Percentiles rank a stretch among this genome's conserved stretches.
phyloP scores from a whole-genome alignment of 2,329 filamentous ascomycete genomes.

The Colletotrichum sp. region DNA sequence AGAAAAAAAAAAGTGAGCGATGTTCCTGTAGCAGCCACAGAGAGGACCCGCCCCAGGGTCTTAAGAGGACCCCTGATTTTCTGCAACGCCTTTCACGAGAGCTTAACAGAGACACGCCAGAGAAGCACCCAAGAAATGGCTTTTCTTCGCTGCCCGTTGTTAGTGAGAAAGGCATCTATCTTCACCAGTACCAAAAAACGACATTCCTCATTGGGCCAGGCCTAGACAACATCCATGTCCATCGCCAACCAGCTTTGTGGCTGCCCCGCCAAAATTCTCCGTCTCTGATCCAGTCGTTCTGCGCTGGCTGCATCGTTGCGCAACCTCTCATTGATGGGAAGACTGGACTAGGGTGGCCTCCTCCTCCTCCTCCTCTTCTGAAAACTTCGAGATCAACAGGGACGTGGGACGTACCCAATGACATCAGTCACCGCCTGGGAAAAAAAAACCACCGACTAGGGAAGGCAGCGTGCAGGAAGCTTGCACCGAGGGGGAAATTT shows the following conservation, averaged over 20 bases:
- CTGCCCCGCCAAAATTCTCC: constrained; percentile 4
- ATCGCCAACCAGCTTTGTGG: neutral
- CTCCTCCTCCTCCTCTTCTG: neutral
- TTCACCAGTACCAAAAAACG: neutral
- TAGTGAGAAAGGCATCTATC: neutral
- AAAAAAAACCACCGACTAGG: neutral
- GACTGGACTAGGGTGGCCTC: neutral
- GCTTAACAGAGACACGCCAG: neutral
- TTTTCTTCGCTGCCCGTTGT: neutral
- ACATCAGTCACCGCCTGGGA: constrained; percentile 12
- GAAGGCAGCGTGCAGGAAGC: neutral
- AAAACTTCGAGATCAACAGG: constrained; percentile 18
- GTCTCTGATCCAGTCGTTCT: neutral
- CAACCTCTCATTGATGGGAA: neutral
- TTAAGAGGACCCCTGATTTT: neutral
- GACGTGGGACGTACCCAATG: constrained; percentile 13
- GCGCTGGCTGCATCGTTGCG: neutral
- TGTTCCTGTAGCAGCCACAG: neutral
- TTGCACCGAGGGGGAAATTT: neutral
- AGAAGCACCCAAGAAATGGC: neutral
- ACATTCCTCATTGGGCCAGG: neutral
- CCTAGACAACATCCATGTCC: neutral
- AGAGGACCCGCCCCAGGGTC: neutral
- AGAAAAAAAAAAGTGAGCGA: neutral
- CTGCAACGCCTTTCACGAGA: neutral